Evolutionary conservation across 1,284 basidiomycete genomes (phyloP).

Genomic region (Papiliotrema nemorosa): DNA sequence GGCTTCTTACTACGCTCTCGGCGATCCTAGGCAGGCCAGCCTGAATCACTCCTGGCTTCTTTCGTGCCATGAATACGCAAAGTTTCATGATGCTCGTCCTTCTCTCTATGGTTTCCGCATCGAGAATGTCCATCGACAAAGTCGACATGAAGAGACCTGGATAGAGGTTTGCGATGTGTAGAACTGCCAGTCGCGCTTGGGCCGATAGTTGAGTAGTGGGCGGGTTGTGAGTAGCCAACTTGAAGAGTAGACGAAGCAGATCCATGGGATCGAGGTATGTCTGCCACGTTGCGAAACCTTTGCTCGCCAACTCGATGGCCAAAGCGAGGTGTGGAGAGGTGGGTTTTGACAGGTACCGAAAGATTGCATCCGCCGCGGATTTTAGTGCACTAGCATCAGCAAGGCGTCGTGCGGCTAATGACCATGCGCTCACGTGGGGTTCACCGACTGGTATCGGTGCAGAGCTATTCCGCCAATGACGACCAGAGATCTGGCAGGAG

Average conservation of each 20-base stretch:
- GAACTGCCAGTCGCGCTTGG: constrained; percentile 70
- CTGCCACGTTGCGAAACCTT: constrained; percentile 91
- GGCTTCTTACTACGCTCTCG: constrained; percentile 93
- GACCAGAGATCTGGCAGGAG: no score
- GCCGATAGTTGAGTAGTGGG: constrained; percentile 32
- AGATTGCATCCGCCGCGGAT: constrained; percentile 78
- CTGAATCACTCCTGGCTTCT: constrained; percentile 82
- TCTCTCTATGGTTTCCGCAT: constrained; percentile 71
- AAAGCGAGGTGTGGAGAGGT: constrained; percentile 62
- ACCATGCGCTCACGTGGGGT: constrained; percentile 57
- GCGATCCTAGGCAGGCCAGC: constrained; percentile 81
- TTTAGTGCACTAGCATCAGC: constrained; percentile 61
- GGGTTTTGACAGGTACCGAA: constrained; percentile 70
- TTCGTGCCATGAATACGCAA: constrained; percentile 88
- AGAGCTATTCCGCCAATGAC: constrained; percentile 79
- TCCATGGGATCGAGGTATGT: constrained; percentile 89
- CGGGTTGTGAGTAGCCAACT: constrained; percentile 72
- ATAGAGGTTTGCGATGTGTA: constrained; percentile 78
- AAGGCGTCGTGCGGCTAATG: background rate
- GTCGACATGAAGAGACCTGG: constrained; percentile 95
- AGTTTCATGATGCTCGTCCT: constrained; percentile 87
- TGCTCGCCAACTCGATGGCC: constrained; percentile 83
- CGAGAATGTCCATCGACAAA: constrained; percentile 82
- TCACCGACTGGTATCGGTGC: constrained; percentile 73
- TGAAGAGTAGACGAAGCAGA: constrained; percentile 80